Evolutionary conservation across 1,284 basidiomycete genomes (phyloP).

Genomic region (Papiliotrema terrestris): DNA sequence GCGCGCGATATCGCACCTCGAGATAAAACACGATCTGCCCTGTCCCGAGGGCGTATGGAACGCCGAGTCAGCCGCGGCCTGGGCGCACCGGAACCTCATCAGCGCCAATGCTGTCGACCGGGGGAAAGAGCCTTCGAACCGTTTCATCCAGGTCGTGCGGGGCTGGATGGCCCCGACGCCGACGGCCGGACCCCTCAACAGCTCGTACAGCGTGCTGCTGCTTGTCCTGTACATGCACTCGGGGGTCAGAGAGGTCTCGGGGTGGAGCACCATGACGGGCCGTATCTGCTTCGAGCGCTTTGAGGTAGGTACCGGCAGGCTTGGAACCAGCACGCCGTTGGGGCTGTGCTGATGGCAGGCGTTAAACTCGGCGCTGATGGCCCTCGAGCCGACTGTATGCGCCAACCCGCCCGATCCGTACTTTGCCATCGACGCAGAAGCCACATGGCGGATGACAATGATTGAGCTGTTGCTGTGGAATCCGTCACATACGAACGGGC

Average conservation of each 20-base stretch:
- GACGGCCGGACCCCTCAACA: neutral
- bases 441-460: conserved; percentile 31
- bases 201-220: neutral
- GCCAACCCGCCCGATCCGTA: neutral
- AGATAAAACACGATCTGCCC: conserved; percentile 36
- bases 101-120: neutral
- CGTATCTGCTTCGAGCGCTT: conserved; percentile 25
- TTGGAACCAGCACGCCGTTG: too few relatives aligned
- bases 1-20: conserved; percentile 28
- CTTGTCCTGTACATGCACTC: conserved; percentile 22
- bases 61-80: conserved; percentile 13
- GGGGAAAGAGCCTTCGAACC: neutral
- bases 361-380: conserved; percentile 12
- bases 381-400: conserved; percentile 13
- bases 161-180: conserved; percentile 1
- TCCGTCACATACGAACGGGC: conserved; percentile 26
- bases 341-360: neutral
- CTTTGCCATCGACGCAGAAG: conserved; percentile 8
- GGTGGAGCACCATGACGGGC: conserved; percentile 37
- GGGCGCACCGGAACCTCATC: conserved; percentile 27
- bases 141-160: conserved; percentile 20
- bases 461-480: conserved; percentile 32
- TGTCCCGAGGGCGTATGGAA: conserved; percentile 18
- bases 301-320: conserved; percentile 12
- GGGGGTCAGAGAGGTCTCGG: conserved; percentile 30